Percentiles rank a stretch among this genome's conserved stretches.
Evolutionary conservation across 176 grass and related monocot species (phyloP).

Genomic region (Paspalum vaginatum): DNA sequence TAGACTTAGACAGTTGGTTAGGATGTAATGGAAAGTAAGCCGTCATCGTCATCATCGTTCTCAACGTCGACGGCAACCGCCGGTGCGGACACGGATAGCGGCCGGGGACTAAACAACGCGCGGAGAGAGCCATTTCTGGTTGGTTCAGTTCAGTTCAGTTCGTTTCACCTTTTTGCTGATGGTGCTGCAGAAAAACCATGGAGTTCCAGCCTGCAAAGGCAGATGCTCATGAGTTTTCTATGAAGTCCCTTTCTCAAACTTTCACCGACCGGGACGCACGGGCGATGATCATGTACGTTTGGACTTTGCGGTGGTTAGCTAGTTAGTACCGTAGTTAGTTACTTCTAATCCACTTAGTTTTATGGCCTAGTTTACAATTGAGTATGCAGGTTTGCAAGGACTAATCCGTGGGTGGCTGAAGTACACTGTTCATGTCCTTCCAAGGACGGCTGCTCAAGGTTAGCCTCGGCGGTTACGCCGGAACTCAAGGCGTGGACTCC

Average conservation of each 20-base stretch:
- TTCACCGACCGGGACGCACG: slow-evolving; percentile 18
- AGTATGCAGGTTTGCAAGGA: not conserved
- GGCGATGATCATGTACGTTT: not conserved
- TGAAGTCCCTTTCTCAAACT: not conserved
- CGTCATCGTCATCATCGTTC: slow-evolving; percentile 26
- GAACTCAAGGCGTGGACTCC: not conserved
- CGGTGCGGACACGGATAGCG: not conserved
- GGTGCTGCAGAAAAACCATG: not conserved
- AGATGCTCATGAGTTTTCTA: not conserved
- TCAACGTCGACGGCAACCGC: slow-evolving; percentile 18
- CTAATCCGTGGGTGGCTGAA: not conserved
- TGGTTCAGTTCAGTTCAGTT: not conserved
- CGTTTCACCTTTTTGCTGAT: slow-evolving; percentile 21
- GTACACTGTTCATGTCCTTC: slow-evolving; percentile 30
- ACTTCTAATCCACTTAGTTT: slow-evolving; percentile 16
- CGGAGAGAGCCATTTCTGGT: not conserved
- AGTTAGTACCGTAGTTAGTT: not conserved
- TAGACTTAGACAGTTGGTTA: slow-evolving; percentile 22
- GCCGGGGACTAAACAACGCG: slow-evolving; percentile 1
- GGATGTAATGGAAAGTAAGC: slow-evolving; percentile 39
- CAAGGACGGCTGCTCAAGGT: slow-evolving; percentile 1
- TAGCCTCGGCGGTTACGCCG: not conserved
- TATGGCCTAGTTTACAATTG: slow-evolving; percentile 18
- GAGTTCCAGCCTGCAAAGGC: slow-evolving; percentile 39
- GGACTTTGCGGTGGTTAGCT: not conserved